Conservation (phyloP, 305 asterid species). For the Andrographis paniculata region DNA sequence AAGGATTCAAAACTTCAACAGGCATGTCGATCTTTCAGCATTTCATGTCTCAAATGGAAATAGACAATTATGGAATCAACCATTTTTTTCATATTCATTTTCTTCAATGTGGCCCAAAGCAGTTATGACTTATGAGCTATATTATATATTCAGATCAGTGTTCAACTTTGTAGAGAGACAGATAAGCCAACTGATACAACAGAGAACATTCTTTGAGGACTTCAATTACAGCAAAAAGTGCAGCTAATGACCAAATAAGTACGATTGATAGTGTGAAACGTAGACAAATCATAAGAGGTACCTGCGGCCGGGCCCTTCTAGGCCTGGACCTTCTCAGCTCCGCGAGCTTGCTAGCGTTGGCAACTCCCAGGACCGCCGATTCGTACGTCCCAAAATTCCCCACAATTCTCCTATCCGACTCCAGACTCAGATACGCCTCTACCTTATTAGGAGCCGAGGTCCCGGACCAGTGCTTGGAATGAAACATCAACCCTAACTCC, state of each 20-base stretch:
- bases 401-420: slow-evolving; percentile 59
- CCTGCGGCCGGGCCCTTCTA: slow-evolving; percentile 53
- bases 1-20: background rate
- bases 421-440: slow-evolving; percentile 77
- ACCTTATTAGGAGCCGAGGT: slow-evolving; percentile 49
- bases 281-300: slow-evolving; percentile 8
- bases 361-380: slow-evolving; percentile 79
- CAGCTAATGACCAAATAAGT: too few relatives aligned
- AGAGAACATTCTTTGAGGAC: too few relatives aligned
- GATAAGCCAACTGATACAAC: too few relatives aligned
- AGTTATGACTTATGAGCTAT: too few relatives aligned
- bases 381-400: slow-evolving; percentile 75
- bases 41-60: background rate
- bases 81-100: too few relatives aligned
- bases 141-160: too few relatives aligned
- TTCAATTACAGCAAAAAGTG: background rate
- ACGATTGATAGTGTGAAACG: background rate
- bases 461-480: slow-evolving; percentile 53
- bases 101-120: too few relatives aligned
- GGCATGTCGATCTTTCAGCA: background rate
- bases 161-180: too few relatives aligned
- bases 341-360: slow-evolving; percentile 45
- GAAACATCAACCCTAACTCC: slow-evolving; percentile 70
- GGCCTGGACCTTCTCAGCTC: slow-evolving; percentile 58
- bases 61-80: too few relatives aligned